A percentile compares a stretch with the other conserved stretches of the same genome.
Conservation (phyloP, 139 green algal species). For the Chlamydomonas incerta region DNA sequence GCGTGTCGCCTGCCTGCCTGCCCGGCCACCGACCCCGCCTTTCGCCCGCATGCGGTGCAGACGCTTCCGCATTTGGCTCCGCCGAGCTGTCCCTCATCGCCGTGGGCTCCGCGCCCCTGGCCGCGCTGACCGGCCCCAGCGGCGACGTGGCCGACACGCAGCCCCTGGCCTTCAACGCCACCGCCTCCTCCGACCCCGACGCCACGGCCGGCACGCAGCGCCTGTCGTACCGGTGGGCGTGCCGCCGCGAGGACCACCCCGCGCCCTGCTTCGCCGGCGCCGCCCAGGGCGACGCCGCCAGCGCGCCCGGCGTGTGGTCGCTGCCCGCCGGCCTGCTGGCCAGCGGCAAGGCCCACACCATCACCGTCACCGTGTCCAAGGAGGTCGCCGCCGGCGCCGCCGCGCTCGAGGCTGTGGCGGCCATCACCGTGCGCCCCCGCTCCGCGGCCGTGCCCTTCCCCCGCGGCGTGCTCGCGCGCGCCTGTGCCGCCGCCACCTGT, state of each 20-base stretch:
- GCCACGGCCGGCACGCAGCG: background rate
- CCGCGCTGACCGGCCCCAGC: background rate
- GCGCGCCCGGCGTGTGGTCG: background rate
- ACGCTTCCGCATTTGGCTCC: background rate
- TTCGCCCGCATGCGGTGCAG: background rate
- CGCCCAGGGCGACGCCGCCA: background rate
- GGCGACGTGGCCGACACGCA: background rate
- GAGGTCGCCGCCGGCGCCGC: background rate
- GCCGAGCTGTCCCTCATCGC: background rate
- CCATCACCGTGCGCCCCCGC: constrained; percentile 1
- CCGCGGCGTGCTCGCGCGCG: background rate
- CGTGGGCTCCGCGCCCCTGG: background rate
- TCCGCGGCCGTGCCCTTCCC: constrained; percentile 9
- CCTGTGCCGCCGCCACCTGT: background rate
- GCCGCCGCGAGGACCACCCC: constrained; percentile 29
- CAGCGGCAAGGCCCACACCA: background rate
- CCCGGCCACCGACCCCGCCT: no score
- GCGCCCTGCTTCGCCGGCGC: constrained; percentile 20
- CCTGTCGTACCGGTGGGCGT: constrained; percentile 2
- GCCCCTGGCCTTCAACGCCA: no score
- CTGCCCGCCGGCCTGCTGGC: background rate
- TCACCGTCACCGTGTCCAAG: constrained; percentile 31
- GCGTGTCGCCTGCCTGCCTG: no score
- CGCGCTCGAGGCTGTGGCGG: background rate
- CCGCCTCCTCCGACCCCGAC: constrained; percentile 6